Evolutionary conservation across 129 eudicot genomes (phyloP).

Genomic region (Pseudognaphalium luteoalbum): DNA sequence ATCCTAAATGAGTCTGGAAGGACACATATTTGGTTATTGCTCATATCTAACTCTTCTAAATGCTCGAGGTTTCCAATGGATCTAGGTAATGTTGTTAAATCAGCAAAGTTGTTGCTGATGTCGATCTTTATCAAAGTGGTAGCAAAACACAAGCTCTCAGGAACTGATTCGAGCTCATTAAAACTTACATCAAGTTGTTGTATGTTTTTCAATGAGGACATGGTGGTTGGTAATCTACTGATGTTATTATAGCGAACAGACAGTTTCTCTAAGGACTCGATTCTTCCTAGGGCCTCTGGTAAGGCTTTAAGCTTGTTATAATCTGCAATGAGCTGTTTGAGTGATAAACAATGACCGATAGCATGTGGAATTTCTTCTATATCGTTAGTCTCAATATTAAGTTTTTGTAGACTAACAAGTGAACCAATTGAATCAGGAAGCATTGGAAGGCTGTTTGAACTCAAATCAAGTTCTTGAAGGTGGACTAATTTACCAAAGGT

Average conservation of each 20-base stretch:
- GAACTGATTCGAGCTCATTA: slow-evolving; percentile 81
- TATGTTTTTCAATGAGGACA: slow-evolving; percentile 61
- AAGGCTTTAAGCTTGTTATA: slow-evolving; percentile 89
- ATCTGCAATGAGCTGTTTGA: slow-evolving; percentile 74
- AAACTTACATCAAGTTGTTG: slow-evolving; percentile 85
- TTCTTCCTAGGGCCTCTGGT: slow-evolving; percentile 89
- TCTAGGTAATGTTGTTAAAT: slow-evolving; percentile 67
- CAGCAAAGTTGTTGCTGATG: slow-evolving; percentile 88
- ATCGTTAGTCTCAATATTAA: slow-evolving; percentile 66
- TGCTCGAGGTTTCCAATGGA: slow-evolving; percentile 90
- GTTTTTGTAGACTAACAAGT: slow-evolving; percentile 55
- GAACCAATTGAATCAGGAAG: slow-evolving; percentile 81
- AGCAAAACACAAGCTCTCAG: slow-evolving; percentile 94
- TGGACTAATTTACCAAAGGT: slow-evolving; percentile 49
- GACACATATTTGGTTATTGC: slow-evolving; percentile 76
- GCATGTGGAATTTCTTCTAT: slow-evolving; percentile 88
- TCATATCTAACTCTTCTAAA: slow-evolving; percentile 76
- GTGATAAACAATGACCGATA: slow-evolving; percentile 69
- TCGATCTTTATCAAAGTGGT: slow-evolving; percentile 73
- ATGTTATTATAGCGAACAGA: slow-evolving; percentile 74
- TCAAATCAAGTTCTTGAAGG: slow-evolving; percentile 77
- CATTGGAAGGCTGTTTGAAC: slow-evolving; percentile 56
- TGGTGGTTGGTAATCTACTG: slow-evolving; percentile 73
- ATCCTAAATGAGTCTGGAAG: slow-evolving; percentile 84
- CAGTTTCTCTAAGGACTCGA: slow-evolving; percentile 65